Evolutionary conservation across 2,329 filamentous ascomycete species (phyloP).

Genomic region (Sporothrix phasma): DNA sequence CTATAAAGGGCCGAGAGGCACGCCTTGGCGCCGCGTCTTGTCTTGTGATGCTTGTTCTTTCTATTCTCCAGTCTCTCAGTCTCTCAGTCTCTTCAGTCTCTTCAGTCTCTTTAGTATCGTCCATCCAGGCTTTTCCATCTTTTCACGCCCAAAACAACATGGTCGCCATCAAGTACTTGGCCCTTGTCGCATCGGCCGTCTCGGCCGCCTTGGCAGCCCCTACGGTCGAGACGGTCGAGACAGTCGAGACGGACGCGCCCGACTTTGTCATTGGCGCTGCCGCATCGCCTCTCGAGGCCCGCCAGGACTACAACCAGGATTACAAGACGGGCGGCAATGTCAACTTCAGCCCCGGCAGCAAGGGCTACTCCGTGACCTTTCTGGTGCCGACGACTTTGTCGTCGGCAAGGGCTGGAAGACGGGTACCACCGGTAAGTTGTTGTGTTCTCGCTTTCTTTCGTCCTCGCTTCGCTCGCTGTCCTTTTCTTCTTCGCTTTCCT

Average conservation of each 20-base stretch:
- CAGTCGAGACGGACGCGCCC: conserved; percentile 20
- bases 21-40: not conserved
- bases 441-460: not conserved
- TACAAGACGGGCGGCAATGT: conserved; percentile 32
- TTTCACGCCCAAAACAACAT: conserved; percentile 16
- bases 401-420: conserved; percentile 50
- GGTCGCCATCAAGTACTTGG: conserved; percentile 21
- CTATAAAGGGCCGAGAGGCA: not conserved
- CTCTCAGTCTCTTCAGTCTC: no score
- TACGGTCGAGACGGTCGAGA: conserved; percentile 16
- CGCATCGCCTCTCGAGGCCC: conserved; percentile 22
- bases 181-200: conserved; percentile 21
- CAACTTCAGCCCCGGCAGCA: conserved; percentile 23
- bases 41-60: not conserved
- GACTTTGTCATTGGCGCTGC: conserved; percentile 23
- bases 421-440: conserved; percentile 36
- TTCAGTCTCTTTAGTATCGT: no score
- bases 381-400: conserved; percentile 41
- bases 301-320: conserved; percentile 32
- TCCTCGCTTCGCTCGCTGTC: not conserved
- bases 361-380: conserved; percentile 34
- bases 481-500: not conserved
- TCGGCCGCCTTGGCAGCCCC: conserved; percentile 21
- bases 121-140: no score
- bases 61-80: no score